phyloP scores from a whole-genome alignment of 176 grass and related monocot species.

The Lolium rigidum region DNA sequence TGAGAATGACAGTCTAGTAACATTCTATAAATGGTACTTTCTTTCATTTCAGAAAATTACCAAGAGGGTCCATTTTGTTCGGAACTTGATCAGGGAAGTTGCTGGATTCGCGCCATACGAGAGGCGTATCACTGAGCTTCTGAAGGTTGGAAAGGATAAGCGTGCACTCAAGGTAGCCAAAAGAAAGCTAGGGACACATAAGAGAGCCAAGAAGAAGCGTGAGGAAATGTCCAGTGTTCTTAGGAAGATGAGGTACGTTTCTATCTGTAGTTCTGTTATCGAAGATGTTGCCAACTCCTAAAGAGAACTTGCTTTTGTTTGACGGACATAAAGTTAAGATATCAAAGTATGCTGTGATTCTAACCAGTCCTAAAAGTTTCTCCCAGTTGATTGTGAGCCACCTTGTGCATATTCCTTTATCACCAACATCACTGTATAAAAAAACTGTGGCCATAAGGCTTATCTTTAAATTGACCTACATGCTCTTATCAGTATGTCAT shows the following conservation, averaged over 20 bases:
- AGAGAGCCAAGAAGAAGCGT: constrained; percentile 55
- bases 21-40: background rate
- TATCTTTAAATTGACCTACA: constrained; percentile 26
- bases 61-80: constrained; percentile 29
- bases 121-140: constrained; percentile 37
- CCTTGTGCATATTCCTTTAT: constrained; percentile 14
- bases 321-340: constrained; percentile 21
- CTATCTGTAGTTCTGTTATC: constrained; percentile 33
- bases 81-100: constrained; percentile 43
- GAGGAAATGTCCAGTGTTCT: constrained; percentile 48
- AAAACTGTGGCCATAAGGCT: background rate
- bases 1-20: background rate
- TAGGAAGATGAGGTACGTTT: constrained; percentile 60
- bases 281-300: constrained; percentile 31
- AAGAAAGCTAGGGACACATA: constrained; percentile 49
- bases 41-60: constrained; percentile 48
- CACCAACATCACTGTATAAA: background rate
- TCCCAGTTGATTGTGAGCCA: constrained; percentile 31
- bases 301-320: constrained; percentile 43
- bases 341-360: constrained; percentile 41
- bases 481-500: background rate
- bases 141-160: constrained; percentile 47
- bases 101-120: constrained; percentile 38
- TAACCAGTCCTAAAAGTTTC: constrained; percentile 32
- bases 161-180: constrained; percentile 51